These are phyloP conservation scores for Cicer chorassanicum DNA, from an alignment of 306 rosid genomes.

Conservation along the genomic window DNA sequence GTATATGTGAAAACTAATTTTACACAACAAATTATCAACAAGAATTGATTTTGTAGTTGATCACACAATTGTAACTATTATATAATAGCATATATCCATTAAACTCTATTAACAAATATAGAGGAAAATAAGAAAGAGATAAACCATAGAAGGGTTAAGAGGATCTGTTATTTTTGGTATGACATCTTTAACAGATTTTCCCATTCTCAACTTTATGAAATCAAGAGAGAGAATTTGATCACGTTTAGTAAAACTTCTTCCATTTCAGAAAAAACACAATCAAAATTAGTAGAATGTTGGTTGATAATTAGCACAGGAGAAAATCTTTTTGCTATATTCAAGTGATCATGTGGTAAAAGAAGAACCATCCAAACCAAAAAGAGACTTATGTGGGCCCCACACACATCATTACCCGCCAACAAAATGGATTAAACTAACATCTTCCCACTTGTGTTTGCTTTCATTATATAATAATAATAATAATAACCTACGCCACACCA, in stretches of 20 bases:
- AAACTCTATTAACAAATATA: no score
- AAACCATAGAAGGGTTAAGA: no score
- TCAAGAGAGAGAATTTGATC: no score
- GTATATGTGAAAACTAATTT: no score
- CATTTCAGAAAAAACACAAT: conserved; percentile 8
- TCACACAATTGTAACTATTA: no score
- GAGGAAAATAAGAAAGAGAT: no score
- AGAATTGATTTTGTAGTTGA: no score
- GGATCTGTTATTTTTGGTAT: no score
- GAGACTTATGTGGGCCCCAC: conserved; percentile 48
- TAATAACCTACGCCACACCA: conserved; percentile 40
- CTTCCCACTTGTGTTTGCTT: conserved; percentile 40
- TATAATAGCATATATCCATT: no score
- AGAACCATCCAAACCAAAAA: conserved; percentile 36
- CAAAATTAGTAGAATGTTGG: conserved; percentile 33
- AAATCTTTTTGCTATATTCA: conserved; percentile 39
- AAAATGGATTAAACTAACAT: conserved; percentile 17
- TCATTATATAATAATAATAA: conserved; percentile 16
- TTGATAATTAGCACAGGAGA: background rate
- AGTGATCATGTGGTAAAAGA: conserved; percentile 50
- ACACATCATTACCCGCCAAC: conserved; percentile 60
- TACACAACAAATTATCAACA: no score
- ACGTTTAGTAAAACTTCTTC: background rate
- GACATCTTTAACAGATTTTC: no score
- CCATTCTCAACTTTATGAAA: no score